These are phyloP conservation scores for Hordeum vulgare DNA, from an alignment of 176 grass and related monocot species.

Conservation along the genomic window DNA sequence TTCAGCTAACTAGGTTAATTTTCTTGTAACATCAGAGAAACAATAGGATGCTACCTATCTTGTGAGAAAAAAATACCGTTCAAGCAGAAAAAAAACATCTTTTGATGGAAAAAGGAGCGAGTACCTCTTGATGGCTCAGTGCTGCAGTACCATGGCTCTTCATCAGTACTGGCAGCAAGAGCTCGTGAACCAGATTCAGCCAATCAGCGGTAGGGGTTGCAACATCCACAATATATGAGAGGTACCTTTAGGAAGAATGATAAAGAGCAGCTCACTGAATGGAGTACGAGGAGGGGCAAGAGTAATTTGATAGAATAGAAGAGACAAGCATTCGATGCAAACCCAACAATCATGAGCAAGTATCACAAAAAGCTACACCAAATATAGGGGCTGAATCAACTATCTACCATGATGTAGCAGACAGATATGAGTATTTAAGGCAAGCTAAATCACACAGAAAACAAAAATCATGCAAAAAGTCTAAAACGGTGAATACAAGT, in stretches of 20 bases:
- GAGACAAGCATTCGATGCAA: neutral
- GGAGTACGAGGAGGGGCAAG: neutral
- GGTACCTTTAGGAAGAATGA: constrained; percentile 51
- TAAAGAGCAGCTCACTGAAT: constrained; percentile 5
- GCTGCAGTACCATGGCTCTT: constrained; percentile 54
- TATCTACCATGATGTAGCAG: no score
- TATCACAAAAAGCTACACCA: neutral
- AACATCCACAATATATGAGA: constrained; percentile 98
- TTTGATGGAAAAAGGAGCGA: constrained; percentile 5
- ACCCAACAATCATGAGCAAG: neutral
- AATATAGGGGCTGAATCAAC: no score
- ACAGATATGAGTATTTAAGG: neutral
- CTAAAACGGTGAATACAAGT: neutral
- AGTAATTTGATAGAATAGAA: constrained; percentile 15
- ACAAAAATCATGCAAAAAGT: neutral
- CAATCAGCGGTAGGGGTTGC: constrained; percentile 94
- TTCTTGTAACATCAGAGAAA: neutral
- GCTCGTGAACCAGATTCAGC: constrained; percentile 74
- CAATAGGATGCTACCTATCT: neutral
- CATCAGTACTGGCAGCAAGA: constrained; percentile 87
- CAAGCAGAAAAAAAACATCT: neutral
- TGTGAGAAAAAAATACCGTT: neutral
- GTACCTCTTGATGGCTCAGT: constrained; percentile 95
- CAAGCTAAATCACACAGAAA: constrained; percentile 2
- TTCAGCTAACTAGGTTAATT: constrained; percentile 17